Conservation (phyloP, 306 rosid species). For the Cucumis cinereus region DNA sequence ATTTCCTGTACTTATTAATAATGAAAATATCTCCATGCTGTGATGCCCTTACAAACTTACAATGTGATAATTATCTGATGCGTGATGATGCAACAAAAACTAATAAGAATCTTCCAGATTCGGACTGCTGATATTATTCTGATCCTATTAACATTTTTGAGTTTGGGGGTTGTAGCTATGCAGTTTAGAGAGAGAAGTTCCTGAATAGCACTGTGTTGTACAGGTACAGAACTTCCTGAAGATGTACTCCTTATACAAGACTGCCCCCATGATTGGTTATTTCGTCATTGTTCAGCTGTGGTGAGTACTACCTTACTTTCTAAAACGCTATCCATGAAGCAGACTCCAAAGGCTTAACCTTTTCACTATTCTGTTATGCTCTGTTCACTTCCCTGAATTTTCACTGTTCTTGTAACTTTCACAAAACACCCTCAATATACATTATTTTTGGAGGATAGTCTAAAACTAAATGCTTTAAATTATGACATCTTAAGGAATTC, state of each 20-base stretch:
- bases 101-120: not conserved
- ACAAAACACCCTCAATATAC: not conserved
- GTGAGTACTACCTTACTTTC: constrained; percentile 29
- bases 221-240: constrained; percentile 65
- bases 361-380: not conserved
- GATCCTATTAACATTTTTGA: not conserved
- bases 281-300: constrained; percentile 95
- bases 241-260: constrained; percentile 69
- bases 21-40: not conserved
- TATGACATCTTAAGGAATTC: not conserved
- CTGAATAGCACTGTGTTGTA: constrained; percentile 10
- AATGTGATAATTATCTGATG: not conserved
- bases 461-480: not conserved
- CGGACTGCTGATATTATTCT: not conserved
- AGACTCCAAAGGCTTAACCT: not conserved
- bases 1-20: not conserved
- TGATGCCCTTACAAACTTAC: not conserved
- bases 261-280: constrained; percentile 96
- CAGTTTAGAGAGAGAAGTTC: not conserved
- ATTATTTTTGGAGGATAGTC: not conserved
- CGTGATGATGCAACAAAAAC: not conserved
- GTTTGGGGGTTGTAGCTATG: not conserved
- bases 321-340: not conserved
- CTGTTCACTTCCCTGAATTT: not conserved
- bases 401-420: no score